Evolutionary conservation across 2,329 filamentous ascomycete species (phyloP).

Genomic region (Tolypocladium paradoxum): DNA sequence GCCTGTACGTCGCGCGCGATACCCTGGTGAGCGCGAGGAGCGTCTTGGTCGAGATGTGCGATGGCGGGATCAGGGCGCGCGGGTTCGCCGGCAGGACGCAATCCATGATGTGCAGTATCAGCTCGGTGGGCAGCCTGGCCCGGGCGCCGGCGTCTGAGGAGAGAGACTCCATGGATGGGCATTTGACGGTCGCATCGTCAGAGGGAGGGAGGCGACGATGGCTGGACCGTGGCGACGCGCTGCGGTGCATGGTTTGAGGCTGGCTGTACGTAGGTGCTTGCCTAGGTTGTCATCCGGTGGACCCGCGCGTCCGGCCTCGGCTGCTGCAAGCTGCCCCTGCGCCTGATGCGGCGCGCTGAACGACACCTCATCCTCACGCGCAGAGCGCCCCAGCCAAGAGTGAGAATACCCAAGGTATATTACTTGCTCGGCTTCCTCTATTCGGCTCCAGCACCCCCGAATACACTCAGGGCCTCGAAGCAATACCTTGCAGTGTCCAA

Average conservation of each 20-base stretch:
- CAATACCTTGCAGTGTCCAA: too few relatives aligned
- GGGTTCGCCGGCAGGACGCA: slow-evolving; percentile 21
- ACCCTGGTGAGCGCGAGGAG: slow-evolving; percentile 33
- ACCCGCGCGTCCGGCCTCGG: neutral
- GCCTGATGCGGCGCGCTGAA: neutral
- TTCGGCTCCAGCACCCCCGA: too few relatives aligned
- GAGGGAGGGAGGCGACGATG: neutral
- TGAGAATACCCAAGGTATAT: too few relatives aligned
- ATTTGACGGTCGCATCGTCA: slow-evolving; percentile 2
- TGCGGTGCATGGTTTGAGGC: neutral
- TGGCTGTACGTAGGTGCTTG: neutral
- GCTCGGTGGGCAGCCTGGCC: slow-evolving; percentile 19
- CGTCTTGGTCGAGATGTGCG: slow-evolving; percentile 29
- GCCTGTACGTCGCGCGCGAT: slow-evolving; percentile 27
- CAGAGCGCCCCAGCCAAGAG: too few relatives aligned
- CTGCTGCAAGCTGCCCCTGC: neutral
- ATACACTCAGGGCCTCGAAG: too few relatives aligned
- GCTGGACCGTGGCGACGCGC: neutral
- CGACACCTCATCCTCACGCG: too few relatives aligned
- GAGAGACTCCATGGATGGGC: slow-evolving; percentile 6
- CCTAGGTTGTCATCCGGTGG: neutral
- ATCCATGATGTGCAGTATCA: slow-evolving; percentile 24
- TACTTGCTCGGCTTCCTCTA: too few relatives aligned
- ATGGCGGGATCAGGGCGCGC: slow-evolving; percentile 21
- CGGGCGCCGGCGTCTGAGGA: neutral